Evolutionary conservation across 2,329 filamentous ascomycete species (phyloP).

Genomic region (Talaromyces sp.): DNA sequence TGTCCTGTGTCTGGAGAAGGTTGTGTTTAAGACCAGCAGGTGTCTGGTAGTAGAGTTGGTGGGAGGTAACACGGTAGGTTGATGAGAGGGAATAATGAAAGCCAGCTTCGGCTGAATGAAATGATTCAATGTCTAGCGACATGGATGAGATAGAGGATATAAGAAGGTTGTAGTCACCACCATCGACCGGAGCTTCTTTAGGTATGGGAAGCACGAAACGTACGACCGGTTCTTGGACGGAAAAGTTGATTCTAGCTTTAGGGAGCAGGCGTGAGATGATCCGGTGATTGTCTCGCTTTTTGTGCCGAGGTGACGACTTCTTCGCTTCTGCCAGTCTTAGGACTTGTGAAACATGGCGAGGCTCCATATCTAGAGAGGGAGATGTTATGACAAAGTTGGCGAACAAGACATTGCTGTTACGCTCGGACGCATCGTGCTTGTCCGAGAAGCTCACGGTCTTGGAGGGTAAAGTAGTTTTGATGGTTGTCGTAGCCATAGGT

Average conservation of each 20-base stretch:
- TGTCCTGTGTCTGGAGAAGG: conserved; percentile 78
- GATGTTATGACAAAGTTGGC: conserved; percentile 96
- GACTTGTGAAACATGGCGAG: conserved; percentile 83
- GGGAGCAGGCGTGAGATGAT: conserved; percentile 88
- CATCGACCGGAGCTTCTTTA: conserved; percentile 54
- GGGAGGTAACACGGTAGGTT: conserved; percentile 77
- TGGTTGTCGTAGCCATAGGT: conserved; percentile 93
- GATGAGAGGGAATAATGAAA: conserved; percentile 83
- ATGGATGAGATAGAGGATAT: conserved; percentile 94
- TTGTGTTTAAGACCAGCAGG: conserved; percentile 79
- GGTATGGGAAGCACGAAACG: conserved; percentile 84
- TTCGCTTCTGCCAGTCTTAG: conserved; percentile 69
- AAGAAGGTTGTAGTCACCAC: conserved; percentile 88
- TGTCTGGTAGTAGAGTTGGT: conserved; percentile 93
- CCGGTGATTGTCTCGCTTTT: conserved; percentile 55
- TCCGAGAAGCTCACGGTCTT: conserved; percentile 83
- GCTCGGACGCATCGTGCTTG: conserved; percentile 70
- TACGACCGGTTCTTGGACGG: conserved; percentile 92
- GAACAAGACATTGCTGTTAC: conserved; percentile 94
- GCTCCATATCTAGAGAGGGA: conserved; percentile 88
- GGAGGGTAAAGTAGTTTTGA: conserved; percentile 90
- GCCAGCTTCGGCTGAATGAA: conserved; percentile 82
- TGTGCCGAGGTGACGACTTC: conserved; percentile 39
- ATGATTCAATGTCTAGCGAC: conserved; percentile 89
- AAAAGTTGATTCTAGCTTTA: conserved; percentile 92